Base-by-base conservation (phyloP, 805 yeast species). In the Nakazawaea populi region DNA sequence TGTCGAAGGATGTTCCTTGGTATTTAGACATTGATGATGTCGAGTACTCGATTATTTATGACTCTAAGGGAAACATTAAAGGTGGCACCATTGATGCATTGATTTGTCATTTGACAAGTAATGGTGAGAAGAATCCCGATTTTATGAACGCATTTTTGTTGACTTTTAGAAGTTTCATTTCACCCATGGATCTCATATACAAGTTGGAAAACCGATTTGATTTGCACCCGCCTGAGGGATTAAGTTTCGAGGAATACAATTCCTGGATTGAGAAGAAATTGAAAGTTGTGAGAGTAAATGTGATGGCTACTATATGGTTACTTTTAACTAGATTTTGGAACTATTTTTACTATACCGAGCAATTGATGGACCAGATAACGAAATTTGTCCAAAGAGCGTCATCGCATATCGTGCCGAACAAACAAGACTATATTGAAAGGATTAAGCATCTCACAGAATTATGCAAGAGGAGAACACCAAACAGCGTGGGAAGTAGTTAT, bases 61-160 rank as follows among this genome's bases (percentile, higher is more conserved):
- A 89, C 55, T 69, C 80, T 32, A 80, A 81, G 53, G 94, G 91
- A 1, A 75, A 75, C 48, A 76, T 90, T 37, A 86, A 85, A 63
- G 97, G 97, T 47, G 97, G 96, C 5, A 79, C 95, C 0, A 76
- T 80, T 43, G 82, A 78, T 42, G 95, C 96, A 0, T 69, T 92
- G 42, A 75, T 92, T 6, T 85, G 89, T 49, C 89, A 87, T 64
- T 72, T 91, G 53, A 88, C 96, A 0, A 86, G 83, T 60, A 95
- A 89, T 60, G 80, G 79, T 48, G 65, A 76, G 39, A 67, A 77
- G 27, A 87, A 83, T 59, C 76, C 83, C 3, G 72, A 75, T 28
- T 90, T 83, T 67, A 83, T 83, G 58, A 71, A 83, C 5, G 77
- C 89, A 0, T 80, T 91, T 70, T 68, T 90, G 53, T 69, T 82